These are phyloP conservation scores for Tritrichomonas musculus DNA, from an alignment of 208 protist species.

Conservation along the genomic window DNA sequence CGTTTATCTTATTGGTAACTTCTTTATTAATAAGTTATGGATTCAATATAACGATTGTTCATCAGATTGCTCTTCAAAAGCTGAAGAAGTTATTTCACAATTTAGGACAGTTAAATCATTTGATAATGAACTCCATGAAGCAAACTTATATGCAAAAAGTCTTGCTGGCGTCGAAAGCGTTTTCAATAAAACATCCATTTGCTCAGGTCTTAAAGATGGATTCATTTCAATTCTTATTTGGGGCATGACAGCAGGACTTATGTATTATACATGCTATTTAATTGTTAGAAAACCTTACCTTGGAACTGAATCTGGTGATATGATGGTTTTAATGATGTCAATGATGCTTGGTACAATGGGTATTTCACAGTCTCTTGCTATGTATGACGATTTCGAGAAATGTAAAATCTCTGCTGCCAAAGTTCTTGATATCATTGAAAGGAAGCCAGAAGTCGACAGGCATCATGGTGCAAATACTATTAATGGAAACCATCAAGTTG, in stretches of 20 bases:
- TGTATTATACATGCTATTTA: background rate
- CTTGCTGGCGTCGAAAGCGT: background rate
- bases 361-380: background rate
- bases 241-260: background rate
- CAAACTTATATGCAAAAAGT: background rate
- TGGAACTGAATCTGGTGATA: background rate
- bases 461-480: no score
- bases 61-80: background rate
- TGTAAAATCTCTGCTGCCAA: background rate
- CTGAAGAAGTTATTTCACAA: background rate
- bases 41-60: background rate
- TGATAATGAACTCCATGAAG: background rate
- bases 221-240: background rate
- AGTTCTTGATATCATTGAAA: background rate
- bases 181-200: background rate
- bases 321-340: background rate
- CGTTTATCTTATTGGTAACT: background rate
- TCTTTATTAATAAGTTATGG: background rate
- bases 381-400: background rate
- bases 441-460: background rate
- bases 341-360: background rate
- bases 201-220: background rate
- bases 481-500: background rate
- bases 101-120: background rate
- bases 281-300: background rate